Conservation (phyloP, 2,329 filamentous ascomycete genomes). For the Metarhizium robertsii region DNA sequence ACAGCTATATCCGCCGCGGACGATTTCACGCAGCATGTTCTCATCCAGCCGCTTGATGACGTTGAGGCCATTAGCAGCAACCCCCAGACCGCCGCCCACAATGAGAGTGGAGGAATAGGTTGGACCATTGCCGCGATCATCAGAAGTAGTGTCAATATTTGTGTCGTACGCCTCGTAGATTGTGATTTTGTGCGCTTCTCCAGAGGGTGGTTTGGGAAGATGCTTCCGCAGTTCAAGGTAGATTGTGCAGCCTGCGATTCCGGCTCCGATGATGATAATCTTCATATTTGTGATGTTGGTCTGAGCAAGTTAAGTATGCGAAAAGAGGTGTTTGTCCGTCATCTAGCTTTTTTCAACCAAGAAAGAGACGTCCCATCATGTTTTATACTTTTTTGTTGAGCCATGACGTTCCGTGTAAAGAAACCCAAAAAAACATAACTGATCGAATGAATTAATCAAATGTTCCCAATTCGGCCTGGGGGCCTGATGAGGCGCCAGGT, state of each 20-base stretch:
- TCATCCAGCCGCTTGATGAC: conserved; percentile 16
- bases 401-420: not conserved
- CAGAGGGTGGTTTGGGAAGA: conserved; percentile 5
- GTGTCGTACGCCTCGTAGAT: conserved; percentile 17
- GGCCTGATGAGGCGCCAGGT: not conserved
- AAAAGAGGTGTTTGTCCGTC: not conserved
- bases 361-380: no score
- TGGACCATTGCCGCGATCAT: not conserved
- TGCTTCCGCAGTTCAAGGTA: conserved; percentile 16
- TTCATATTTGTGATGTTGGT: conserved; percentile 8
- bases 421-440: not conserved
- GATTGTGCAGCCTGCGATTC: conserved; percentile 14
- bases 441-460: not conserved
- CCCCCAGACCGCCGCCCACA: conserved; percentile 15
- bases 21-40: conserved; percentile 12
- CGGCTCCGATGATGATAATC: conserved; percentile 16
- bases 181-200: conserved; percentile 10
- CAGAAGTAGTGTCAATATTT: not conserved
- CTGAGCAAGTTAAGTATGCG: not conserved
- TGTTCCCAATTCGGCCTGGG: not conserved
- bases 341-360: not conserved
- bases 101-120: conserved; percentile 15
- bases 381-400: not conserved
- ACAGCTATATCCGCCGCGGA: conserved; percentile 13
- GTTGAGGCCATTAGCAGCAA: conserved; percentile 15